These are phyloP conservation scores for Nyssa sinensis DNA, from an alignment of 148 eudicot species.

Conservation along the genomic window DNA sequence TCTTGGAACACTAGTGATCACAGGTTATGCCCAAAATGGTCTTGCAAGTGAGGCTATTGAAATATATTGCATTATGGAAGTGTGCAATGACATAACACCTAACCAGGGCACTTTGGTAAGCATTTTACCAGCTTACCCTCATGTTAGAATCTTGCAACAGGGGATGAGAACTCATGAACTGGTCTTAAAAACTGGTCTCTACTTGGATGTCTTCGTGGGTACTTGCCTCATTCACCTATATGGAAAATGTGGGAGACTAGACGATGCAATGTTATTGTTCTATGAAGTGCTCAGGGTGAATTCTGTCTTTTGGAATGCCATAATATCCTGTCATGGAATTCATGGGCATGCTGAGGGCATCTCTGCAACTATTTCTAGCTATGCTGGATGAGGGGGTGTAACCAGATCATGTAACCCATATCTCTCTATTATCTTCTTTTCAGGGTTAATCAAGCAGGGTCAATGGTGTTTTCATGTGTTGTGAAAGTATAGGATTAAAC, in stretches of 20 bases:
- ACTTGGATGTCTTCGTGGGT: constrained; percentile 51
- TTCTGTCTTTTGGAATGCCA: constrained; percentile 67
- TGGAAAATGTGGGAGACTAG: constrained; percentile 76
- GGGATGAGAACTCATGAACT: constrained; percentile 60
- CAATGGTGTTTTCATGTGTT: constrained; percentile 48
- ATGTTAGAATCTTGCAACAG: constrained; percentile 60
- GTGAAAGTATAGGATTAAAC: constrained; percentile 55
- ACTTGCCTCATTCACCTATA: constrained; percentile 77
- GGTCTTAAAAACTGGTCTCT: constrained; percentile 45
- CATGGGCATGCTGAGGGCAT: constrained; percentile 62
- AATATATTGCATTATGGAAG: constrained; percentile 42
- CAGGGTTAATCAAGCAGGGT: constrained; percentile 66
- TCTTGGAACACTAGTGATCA: constrained; percentile 80
- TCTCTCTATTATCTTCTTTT: constrained; percentile 60
- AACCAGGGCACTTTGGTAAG: constrained; percentile 75
- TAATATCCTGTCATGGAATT: constrained; percentile 71
- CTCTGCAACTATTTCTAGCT: constrained; percentile 54
- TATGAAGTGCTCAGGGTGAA: constrained; percentile 44
- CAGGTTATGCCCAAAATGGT: constrained; percentile 76
- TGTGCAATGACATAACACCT: constrained; percentile 36
- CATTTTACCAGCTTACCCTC: constrained; percentile 73
- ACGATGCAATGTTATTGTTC: constrained; percentile 57
- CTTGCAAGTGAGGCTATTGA: constrained; percentile 67
- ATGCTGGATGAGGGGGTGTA: constrained; percentile 59
- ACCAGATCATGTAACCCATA: constrained; percentile 73